phyloP scores from a whole-genome alignment of 495 filamentous ascomycete genomes.

The Daldinia bambusicola region DNA sequence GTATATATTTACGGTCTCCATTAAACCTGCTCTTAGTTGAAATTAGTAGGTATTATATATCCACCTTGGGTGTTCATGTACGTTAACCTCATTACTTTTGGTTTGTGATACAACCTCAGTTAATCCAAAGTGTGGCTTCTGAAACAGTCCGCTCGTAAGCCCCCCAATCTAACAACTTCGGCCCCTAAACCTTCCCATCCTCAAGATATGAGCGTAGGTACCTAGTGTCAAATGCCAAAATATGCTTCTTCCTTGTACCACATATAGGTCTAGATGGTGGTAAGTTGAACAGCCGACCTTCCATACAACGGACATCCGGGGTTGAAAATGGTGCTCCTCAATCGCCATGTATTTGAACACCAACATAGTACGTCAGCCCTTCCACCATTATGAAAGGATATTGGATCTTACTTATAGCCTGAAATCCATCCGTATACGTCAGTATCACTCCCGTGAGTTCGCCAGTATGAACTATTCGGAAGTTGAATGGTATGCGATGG shows the following conservation, averaged over 20 bases:
- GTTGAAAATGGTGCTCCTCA: conserved; percentile 21
- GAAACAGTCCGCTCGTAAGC: conserved; percentile 24
- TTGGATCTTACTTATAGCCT: background rate
- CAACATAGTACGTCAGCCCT: conserved; percentile 24
- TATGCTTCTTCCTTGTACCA: conserved; percentile 8
- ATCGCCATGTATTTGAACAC: conserved; percentile 14
- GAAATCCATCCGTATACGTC: conserved; percentile 5
- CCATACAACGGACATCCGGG: conserved; percentile 30
- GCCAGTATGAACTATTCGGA: conserved; percentile 25
- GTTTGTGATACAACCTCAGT: conserved; percentile 12
- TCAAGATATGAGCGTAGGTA: conserved; percentile 3
- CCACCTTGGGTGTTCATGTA: background rate
- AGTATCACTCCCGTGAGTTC: conserved; percentile 23
- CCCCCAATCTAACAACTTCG: conserved; percentile 15
- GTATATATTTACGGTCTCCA: background rate
- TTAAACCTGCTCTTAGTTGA: background rate
- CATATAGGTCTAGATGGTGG: conserved; percentile 1
- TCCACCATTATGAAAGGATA: conserved; percentile 1
- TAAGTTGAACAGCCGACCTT: conserved; percentile 14
- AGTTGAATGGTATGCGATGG: conserved; percentile 18
- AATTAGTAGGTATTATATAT: background rate
- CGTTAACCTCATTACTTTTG: conserved; percentile 3
- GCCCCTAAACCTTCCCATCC: conserved; percentile 10
- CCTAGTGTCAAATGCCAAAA: background rate
- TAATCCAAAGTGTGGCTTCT: conserved; percentile 16